Conservation (phyloP, 495 filamentous ascomycete genomes). For the Hypoxylon lienhwacheense region DNA sequence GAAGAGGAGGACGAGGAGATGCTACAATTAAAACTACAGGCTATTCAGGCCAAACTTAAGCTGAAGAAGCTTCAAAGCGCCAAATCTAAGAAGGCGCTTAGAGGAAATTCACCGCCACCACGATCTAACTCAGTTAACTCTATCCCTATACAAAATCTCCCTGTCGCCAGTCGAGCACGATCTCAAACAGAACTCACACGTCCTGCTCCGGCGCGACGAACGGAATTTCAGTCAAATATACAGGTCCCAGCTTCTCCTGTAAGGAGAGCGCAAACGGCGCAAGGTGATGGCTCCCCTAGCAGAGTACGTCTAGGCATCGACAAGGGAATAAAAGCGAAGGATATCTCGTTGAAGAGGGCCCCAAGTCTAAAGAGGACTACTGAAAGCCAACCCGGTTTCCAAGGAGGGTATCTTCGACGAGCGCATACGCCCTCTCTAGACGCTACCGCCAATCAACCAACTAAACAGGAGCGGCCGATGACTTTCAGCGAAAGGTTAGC, state of each 20-base stretch:
- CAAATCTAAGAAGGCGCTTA: constrained; percentile 44
- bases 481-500: constrained; percentile 88
- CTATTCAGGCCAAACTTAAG: constrained; percentile 84
- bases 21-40: constrained; percentile 76
- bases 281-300: constrained; percentile 71
- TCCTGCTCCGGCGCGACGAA: constrained; percentile 30
- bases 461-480: constrained; percentile 53
- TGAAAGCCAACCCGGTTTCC: constrained; percentile 34
- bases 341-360: constrained; percentile 82
- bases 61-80: constrained; percentile 80
- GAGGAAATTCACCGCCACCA: constrained; percentile 26
- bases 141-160: constrained; percentile 18
- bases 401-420: constrained; percentile 49
- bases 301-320: constrained; percentile 85
- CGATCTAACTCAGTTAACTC: constrained; percentile 33
- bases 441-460: constrained; percentile 6
- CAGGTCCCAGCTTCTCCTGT: constrained; percentile 84
- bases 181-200: constrained; percentile 15
- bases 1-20: constrained; percentile 94
- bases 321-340: constrained; percentile 76
- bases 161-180: constrained; percentile 25
- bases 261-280: constrained; percentile 47
- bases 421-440: constrained; percentile 41
- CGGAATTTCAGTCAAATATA: constrained; percentile 52
- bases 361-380: constrained; percentile 48